phyloP scores from a whole-genome alignment of 257 asterid genomes.

The Catharanthus roseus region DNA sequence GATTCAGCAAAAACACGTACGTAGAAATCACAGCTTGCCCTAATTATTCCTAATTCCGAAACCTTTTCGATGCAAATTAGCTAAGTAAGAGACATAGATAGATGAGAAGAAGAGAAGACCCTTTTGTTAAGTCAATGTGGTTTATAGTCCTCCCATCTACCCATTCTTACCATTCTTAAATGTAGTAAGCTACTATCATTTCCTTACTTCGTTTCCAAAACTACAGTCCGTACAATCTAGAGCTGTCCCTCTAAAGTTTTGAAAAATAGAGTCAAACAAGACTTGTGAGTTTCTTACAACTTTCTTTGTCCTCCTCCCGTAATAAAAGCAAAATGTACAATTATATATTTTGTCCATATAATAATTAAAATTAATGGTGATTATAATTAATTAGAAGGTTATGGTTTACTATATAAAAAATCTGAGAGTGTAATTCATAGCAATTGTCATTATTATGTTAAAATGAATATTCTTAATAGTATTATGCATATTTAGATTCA shows the following conservation, averaged over 20 bases:
- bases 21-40: neutral
- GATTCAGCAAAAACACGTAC: neutral
- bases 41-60: neutral
- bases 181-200: neutral
- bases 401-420: no score
- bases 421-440: no score
- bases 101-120: neutral
- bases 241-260: neutral
- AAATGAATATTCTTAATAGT: no score
- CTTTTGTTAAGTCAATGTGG: neutral
- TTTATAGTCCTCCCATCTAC: conserved; percentile 7
- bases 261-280: no score
- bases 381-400: no score
- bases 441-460: no score
- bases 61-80: neutral
- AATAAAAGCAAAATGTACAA: neutral
- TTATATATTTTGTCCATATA: no score
- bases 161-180: neutral
- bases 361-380: no score
- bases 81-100: neutral
- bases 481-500: no score
- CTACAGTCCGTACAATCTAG: neutral
- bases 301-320: neutral
- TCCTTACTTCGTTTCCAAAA: neutral
- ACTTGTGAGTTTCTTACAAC: no score